Base-by-base conservation (phyloP, 2,329 filamentous ascomycete genomes). In the Botryotinia convoluta region DNA sequence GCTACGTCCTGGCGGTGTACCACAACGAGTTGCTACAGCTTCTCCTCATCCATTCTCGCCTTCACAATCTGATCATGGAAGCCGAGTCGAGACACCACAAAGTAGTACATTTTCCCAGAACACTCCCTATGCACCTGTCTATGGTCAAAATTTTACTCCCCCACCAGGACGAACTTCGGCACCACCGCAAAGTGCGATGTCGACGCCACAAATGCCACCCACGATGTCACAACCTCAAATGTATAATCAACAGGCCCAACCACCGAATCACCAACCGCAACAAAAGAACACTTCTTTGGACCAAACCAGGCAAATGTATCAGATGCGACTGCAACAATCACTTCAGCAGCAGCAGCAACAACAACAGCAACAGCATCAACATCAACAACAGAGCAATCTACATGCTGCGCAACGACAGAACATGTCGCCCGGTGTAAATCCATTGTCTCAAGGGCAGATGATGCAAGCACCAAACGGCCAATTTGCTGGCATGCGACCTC, bases 31-130 rank as follows among this genome's bases (percentile, higher is more conserved):
- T 82, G 92, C 94, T 77, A 98, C 95, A 63, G 92, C 94, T 61
- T 98, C 96, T 45, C 95, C 96, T 5, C 95, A 96, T 82, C 93
- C 94, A 1, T 97, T 97, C 81, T 95, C 93, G 2, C 93, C 93
- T 18, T 89, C 92, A 26, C 90, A 92, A 8, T 92, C 92, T 37
- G 93, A 96, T 75, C 91, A 93, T 78, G 87, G 86, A 42, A 89
- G 90, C 78, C 84, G 87, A 73, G 86, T 87, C 48, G 86, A 86
- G 73, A 94, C 92, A 14, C 92, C 93, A 0, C 93, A 95, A 80
- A 92, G 90, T 60, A 90, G 87, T 76, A 86, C 87, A n/a, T 94
- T 90, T 77, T 88, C 91, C 83, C 89, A 88, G 72, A 87, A 84
- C 63, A 83, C 84, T 32, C 85, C 84, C 48, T 90, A 91, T 77